Evolutionary conservation across 164 flowering plant species (phyloP).

Genomic region (Umbilicus rupestris): DNA sequence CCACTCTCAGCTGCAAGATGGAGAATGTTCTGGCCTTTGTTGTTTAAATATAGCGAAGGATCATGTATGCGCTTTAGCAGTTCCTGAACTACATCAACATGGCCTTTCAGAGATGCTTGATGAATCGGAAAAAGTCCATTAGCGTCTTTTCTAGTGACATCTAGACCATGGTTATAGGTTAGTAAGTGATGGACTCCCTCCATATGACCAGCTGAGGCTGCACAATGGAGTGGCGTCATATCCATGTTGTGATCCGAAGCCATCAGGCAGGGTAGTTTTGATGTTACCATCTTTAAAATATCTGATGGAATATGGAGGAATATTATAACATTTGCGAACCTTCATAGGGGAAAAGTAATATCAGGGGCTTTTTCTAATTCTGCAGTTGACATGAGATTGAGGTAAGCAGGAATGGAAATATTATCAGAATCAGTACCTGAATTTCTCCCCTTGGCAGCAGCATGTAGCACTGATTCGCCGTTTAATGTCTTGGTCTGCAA

Average conservation of each 20-base stretch:
- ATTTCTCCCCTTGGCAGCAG: slow-evolving; percentile 9
- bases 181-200: slow-evolving; percentile 12
- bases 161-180: background rate
- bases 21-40: slow-evolving; percentile 15
- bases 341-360: background rate
- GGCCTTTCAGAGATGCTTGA: slow-evolving; percentile 16
- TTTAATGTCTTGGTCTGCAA: too few species aligned
- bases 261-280: background rate
- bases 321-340: background rate
- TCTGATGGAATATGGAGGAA: background rate
- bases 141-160: slow-evolving; percentile 10
- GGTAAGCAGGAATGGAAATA: too few species aligned
- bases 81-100: slow-evolving; percentile 10
- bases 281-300: background rate
- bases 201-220: slow-evolving; percentile 12
- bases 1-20: slow-evolving; percentile 21
- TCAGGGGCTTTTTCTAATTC: too few species aligned
- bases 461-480: slow-evolving; percentile 13
- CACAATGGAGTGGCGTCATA: slow-evolving; percentile 14
- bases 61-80: slow-evolving; percentile 14
- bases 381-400: too few species aligned
- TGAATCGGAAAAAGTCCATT: slow-evolving; percentile 19
- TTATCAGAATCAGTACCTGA: too few species aligned
- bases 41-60: slow-evolving; percentile 12
- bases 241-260: background rate